Base-by-base conservation (phyloP, 1,284 basidiomycete genomes). In the Dichomitus squalens region DNA sequence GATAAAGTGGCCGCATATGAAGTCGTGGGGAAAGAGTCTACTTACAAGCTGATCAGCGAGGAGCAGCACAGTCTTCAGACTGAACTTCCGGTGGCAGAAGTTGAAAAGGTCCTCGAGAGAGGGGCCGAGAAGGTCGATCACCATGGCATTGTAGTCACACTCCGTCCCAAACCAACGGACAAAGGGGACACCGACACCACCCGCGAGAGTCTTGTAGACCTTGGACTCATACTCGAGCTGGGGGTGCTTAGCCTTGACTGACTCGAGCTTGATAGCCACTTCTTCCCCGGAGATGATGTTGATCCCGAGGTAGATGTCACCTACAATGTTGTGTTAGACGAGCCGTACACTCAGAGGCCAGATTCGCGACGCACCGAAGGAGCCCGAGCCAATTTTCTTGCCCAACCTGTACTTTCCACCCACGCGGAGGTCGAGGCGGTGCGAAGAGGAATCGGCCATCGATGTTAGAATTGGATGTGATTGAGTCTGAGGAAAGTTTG, bases 281-380 rank as follows among this genome's bases (percentile, higher is more conserved):
- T 98, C 96, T 75, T 99, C 96, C 50, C 96, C 96, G n/a, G 96
- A 98, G 74, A 99, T 98, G 79, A 99, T 98, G 84, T 99, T 98
- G 76, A 98, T 96, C 62, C 97, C 97, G 60, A 99, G 92, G 76
- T 98, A 99, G 75, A 99, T 99, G 73, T 99, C 96, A 78, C 95
- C 95, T 96, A 43, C 23, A 14, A 4, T 11, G 18, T 18, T 27
- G n/a, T 39, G 16, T 56, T 21, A 44, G n/a, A 4, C 9, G 11
- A 9, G 7, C n/a, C 31, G n/a, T n/a, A 7, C 2, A 31, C 2
- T 35, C 16, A 33, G 14, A 12, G 29, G 5, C n/a, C 4, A n/a
- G 2, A 16, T 35, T 5, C 6, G 29, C 36, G 2, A 79, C 91
- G 70, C 68, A 96, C 96, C 95, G 71, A 98, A 98, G 53, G 96